These are phyloP conservation scores for Plasmodiophora brassicae DNA, from an alignment of 208 protist genomes.

Conservation along the genomic window DNA sequence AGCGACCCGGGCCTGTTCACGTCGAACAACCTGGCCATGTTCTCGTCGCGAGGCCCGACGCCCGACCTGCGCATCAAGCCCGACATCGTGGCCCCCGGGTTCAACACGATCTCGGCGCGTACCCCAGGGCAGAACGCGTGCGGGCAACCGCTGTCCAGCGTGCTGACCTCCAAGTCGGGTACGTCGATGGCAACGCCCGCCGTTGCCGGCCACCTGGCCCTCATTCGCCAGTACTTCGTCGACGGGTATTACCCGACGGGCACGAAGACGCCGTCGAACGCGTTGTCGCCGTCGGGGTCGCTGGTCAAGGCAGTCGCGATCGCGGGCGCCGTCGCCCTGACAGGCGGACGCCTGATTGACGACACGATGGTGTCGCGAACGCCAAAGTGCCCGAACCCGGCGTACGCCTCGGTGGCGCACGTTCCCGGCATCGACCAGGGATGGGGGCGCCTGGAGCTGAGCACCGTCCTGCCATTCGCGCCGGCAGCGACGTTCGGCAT, in stretches of 20 bases:
- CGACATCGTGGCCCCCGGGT: slow-evolving; percentile 42
- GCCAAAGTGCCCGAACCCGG: not conserved
- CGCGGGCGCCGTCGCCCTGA: not conserved
- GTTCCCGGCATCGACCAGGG: not conserved
- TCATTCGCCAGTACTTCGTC: slow-evolving; percentile 37
- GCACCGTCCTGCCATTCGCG: not conserved
- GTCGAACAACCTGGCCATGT: slow-evolving; percentile 24
- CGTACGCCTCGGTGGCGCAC: not conserved
- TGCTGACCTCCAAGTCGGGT: slow-evolving; percentile 8
- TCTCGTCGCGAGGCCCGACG: slow-evolving; percentile 39
- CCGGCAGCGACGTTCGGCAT: not conserved
- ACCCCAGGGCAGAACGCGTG: not conserved
- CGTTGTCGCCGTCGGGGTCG: not conserved
- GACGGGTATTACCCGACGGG: slow-evolving; percentile 31
- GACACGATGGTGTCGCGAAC: not conserved
- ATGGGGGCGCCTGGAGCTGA: not conserved
- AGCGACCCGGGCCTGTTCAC: not conserved
- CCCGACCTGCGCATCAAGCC: slow-evolving; percentile 23
- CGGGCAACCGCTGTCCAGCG: not conserved
- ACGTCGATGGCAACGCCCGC: slow-evolving; percentile 45
- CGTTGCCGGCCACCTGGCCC: slow-evolving; percentile 32
- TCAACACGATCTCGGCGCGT: not conserved
- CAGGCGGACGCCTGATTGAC: not conserved
- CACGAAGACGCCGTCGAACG: not conserved
- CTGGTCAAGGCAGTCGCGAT: slow-evolving; percentile 25